Base-by-base conservation (phyloP, 495 filamentous ascomycete genomes). In the Penicillium egyptiacum region DNA sequence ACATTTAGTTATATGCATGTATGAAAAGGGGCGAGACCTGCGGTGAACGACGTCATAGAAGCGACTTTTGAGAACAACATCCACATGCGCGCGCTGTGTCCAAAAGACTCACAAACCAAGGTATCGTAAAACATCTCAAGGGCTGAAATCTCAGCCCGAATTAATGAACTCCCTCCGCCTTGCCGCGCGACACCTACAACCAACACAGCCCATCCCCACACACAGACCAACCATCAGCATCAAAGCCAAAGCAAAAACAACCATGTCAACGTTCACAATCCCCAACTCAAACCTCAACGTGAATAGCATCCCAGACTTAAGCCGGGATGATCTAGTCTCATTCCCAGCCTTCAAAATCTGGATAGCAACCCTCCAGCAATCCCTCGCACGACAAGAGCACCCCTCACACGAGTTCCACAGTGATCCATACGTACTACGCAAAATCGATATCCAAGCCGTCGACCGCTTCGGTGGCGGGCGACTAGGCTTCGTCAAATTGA, bases 401-500 rank as follows among this genome's bases (percentile, higher is more conserved):
- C 58, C 77, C 5, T 64, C 70, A 28, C 91, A 96, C 66, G 80
- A 86, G 49, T 95, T 96, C 70, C 78, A 92, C 68, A 20, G 61
- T 0, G 71, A 83, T 56, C 90, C 90, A 3, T 96, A 93, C 72
- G 60, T 75, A 9, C 82, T 96, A 5, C 83, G 82, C 45, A 75
- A 75, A 49, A 85, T 96, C 59, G 81, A 84, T 3, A 75, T 96
- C 59, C 89, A 95, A 65, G 71, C 88, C 23, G 84, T 83, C 56
- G 90, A 93, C 75, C 82, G 83, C 31, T 95, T 91, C 60, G 84
- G 85, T 44, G 67, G 74, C 2, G 67, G 63, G 3, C 76, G 85
- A 9, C 64, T 93, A 20, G 91, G 92, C 10, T 96, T 96, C 67
- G 55, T 96, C 19, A 95, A 95, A 59, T 68, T 96, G 8, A 80